Conservation (phyloP, 176 grass and related monocot genomes). For the Elaeis guineensis region DNA sequence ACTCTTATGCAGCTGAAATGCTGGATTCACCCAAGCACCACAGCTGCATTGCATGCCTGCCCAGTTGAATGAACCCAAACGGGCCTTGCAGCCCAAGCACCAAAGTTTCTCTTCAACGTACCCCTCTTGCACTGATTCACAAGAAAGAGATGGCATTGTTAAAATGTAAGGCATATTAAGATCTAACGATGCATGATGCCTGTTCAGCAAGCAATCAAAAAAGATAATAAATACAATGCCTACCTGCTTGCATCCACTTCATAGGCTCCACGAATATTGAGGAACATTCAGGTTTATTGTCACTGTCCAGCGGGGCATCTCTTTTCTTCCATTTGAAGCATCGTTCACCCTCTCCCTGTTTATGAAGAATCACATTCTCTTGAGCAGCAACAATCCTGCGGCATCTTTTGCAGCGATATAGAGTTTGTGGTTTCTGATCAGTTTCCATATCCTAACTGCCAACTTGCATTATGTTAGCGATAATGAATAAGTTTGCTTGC, state of each 20-base stretch:
- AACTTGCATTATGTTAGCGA: conserved; percentile 1
- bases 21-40: conserved; percentile 77
- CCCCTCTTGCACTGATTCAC: conserved; percentile 55
- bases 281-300: conserved; percentile 45
- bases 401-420: conserved; percentile 75
- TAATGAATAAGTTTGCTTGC: not conserved
- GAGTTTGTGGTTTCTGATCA: conserved; percentile 32
- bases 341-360: conserved; percentile 47
- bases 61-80: conserved; percentile 82
- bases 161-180: too few species aligned
- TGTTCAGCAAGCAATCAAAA: not conserved
- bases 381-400: conserved; percentile 65
- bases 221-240: not conserved
- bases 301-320: conserved; percentile 4
- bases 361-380: conserved; percentile 49
- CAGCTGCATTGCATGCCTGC: conserved; percentile 84
- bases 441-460: conserved; percentile 4
- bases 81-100: conserved; percentile 81
- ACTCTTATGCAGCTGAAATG: conserved; percentile 83
- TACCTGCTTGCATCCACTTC: conserved; percentile 90
- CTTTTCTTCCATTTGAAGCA: conserved; percentile 41
- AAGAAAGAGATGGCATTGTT: not conserved
- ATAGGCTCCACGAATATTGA: conserved; percentile 79
- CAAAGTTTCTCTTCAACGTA: conserved; percentile 59
- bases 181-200: not conserved